Base-by-base conservation (phyloP, 75 land plant species). In the Azolla pinnata region DNA sequence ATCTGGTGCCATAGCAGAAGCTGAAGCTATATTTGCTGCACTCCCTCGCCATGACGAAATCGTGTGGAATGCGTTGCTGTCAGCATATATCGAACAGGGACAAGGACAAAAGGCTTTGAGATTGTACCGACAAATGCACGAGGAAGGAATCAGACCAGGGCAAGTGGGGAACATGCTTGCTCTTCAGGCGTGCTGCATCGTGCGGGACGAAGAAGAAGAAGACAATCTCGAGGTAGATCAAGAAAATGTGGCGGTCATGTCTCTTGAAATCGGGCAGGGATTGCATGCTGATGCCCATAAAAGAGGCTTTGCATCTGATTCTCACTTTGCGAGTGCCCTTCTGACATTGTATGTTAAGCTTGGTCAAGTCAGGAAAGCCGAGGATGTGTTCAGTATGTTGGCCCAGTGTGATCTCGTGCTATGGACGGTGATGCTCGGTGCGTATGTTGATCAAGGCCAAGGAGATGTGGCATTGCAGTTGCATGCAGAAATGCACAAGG, bases 61-160 rank as follows among this genome's bases (percentile, higher is more conserved):
- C 48, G 64, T 69, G 31, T 78, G 81, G 76, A 78, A 67, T 12
- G 67, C 60, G 1, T 69, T 78, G 76, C 61, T 77, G 30, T 69
- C 65, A 4, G 74, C 44, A 8, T 72, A 60, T 54, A 71, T 69
- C 24, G 54, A 64, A 28, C 29, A 38, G 26, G 85, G 85, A 2
- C 25, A 52, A 52, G 54, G 29, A 26, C 7, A 52, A 5, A 52
- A 52, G 54, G 29, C 54, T 25, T 27, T 52, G 29, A 23, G 54
- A 25, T 27, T 52, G 54, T 52, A 52, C 24, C 25, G 28, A 27
- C 54, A 52, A 3, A 24, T 52, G 54, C 29, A 52, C 1, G 29
- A 21, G 3, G 54, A 27, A 25, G 26, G 29, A 3, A 27, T 52
- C 28, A 24, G 24, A 2, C 54, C 54, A 10, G 29, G 27, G 12